Percentiles rank a stretch among this genome's conserved stretches.
These are phyloP conservation scores for Allomyces javanicus DNA, from an alignment of 192 early-diverging fungal genomes.

Conservation along the genomic window DNA sequence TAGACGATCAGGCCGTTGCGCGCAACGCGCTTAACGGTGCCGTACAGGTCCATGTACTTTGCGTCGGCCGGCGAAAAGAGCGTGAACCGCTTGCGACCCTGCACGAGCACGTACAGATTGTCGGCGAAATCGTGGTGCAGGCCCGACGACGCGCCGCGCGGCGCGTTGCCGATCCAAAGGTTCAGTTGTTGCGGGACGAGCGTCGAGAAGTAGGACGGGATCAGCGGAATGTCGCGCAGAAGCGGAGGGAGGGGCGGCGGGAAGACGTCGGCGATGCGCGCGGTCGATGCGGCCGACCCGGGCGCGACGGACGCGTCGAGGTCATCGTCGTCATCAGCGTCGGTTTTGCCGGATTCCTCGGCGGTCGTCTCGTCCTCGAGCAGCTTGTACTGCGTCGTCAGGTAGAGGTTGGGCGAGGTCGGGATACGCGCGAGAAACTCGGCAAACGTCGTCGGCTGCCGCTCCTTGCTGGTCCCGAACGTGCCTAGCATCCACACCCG, in stretches of 20 bases:
- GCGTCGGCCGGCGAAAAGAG: slow-evolving; percentile 22
- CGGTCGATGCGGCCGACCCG: neutral
- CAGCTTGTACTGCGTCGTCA: slow-evolving; percentile 25
- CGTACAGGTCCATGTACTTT: slow-evolving; percentile 7
- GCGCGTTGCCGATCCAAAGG: slow-evolving; percentile 18
- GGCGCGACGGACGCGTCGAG: no score
- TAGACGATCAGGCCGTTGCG: slow-evolving; percentile 20
- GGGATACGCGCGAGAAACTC: slow-evolving; percentile 11
- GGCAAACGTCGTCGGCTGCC: slow-evolving; percentile 11
- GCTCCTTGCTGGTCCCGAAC: slow-evolving; percentile 12
- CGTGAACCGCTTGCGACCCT: slow-evolving; percentile 17
- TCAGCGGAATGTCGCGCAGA: slow-evolving; percentile 6
- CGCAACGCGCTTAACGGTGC: slow-evolving; percentile 7
- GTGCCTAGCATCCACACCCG: slow-evolving; percentile 2
- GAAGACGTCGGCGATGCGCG: neutral
- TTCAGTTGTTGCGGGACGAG: slow-evolving; percentile 23
- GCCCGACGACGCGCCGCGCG: slow-evolving; percentile 13
- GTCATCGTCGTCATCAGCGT: neutral
- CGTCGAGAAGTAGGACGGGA: slow-evolving; percentile 7
- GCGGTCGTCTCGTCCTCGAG: slow-evolving; percentile 1
- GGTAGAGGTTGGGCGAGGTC: slow-evolving; percentile 6
- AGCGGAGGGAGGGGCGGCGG: slow-evolving; percentile 11
- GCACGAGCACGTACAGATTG: slow-evolving; percentile 21
- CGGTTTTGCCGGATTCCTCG: slow-evolving; percentile 1
- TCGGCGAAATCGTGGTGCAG: slow-evolving; percentile 28